phyloP scores from a whole-genome alignment of 495 filamentous ascomycete genomes.

The Neurospora sp. region DNA sequence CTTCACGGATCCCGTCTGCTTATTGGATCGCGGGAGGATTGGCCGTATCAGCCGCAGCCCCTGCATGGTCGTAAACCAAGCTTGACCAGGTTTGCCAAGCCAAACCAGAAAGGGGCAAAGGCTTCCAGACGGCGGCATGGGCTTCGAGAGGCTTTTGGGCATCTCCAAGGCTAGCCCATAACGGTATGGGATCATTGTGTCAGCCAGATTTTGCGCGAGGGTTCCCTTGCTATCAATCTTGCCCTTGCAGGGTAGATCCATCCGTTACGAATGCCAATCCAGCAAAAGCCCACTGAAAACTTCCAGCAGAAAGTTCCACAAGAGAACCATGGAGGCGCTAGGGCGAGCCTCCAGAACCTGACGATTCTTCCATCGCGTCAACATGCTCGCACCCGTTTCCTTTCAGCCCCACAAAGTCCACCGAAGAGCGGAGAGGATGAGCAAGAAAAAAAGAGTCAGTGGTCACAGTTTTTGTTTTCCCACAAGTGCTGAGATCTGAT shows the following conservation, averaged over 20 bases:
- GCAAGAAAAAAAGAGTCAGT: background rate
- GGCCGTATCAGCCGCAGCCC: constrained; percentile 1
- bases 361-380: background rate
- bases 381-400: background rate
- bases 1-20: background rate
- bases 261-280: background rate
- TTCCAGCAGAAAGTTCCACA: background rate
- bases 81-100: background rate
- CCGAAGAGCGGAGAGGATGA: background rate
- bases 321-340: background rate
- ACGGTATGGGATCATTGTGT: background rate
- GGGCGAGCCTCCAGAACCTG: background rate
- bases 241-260: background rate
- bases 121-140: background rate
- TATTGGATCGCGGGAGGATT: constrained; percentile 3
- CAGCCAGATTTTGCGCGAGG: background rate
- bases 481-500: background rate
- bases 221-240: background rate
- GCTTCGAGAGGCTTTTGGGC: background rate
- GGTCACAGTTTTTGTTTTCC: background rate
- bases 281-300: background rate
- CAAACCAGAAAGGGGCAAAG: background rate
- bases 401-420: background rate
- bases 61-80: background rate
- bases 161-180: background rate